Conservation (phyloP, 331 rosid species). For the Quercus tomentella region DNA sequence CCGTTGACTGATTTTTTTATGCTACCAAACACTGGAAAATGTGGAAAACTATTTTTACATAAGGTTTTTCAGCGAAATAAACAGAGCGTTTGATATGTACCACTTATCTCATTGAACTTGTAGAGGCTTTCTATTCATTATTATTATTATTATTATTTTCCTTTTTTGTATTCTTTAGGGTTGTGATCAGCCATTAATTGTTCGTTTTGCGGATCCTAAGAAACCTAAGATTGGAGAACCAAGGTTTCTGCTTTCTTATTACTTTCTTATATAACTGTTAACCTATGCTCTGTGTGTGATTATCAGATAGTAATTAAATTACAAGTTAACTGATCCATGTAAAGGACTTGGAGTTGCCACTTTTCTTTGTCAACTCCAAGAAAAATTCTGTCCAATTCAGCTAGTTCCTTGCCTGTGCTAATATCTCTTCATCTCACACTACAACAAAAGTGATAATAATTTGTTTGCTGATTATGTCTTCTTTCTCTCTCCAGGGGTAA, state of each 20-base stretch:
- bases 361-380: not conserved
- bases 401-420: not conserved
- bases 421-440: not conserved
- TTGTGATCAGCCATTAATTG: slow-evolving; percentile 72
- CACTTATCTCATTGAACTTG: slow-evolving; percentile 10
- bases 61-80: too few species aligned
- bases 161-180: slow-evolving; percentile 47
- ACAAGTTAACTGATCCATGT: not conserved
- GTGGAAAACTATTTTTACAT: too few species aligned
- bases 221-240: slow-evolving; percentile 61
- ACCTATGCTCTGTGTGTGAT: not conserved
- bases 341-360: not conserved
- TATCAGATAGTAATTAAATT: slow-evolving; percentile 3
- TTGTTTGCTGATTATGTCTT: slow-evolving; percentile 15
- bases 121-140: slow-evolving; percentile 12
- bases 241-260: slow-evolving; percentile 52
- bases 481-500: slow-evolving; percentile 44
- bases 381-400: not conserved
- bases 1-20: too few species aligned
- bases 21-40: too few species aligned
- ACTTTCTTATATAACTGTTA: slow-evolving; percentile 13
- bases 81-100: not conserved
- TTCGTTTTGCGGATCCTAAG: slow-evolving; percentile 94
- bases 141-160: not conserved
- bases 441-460: not conserved